These are phyloP conservation scores for Alternaria triticina DNA, from an alignment of 2,329 filamentous ascomycete species.

Conservation along the genomic window DNA sequence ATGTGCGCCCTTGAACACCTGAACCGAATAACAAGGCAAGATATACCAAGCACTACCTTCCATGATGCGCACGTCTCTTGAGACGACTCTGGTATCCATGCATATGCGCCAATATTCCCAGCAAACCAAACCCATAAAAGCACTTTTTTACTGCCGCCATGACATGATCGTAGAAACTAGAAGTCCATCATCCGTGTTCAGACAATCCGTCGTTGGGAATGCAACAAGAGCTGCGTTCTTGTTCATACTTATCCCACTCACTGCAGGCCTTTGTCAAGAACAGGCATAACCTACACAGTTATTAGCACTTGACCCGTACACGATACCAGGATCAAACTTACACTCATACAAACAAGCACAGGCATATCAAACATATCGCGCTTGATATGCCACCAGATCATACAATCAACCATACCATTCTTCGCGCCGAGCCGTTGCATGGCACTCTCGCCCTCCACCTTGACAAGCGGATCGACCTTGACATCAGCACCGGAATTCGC, in stretches of 20 bases:
- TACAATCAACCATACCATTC: slow-evolving; percentile 92
- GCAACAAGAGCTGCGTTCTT: background rate
- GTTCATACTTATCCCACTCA: background rate
- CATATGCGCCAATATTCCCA: background rate
- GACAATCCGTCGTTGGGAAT: background rate
- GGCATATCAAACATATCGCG: slow-evolving; percentile 97
- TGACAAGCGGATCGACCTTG: slow-evolving; percentile 34
- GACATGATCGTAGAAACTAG: background rate
- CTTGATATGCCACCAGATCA: slow-evolving; percentile 97
- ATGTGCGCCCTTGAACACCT: background rate
- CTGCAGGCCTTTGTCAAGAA: slow-evolving; percentile 34
- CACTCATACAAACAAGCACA: slow-evolving; percentile 98
- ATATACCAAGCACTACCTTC: background rate
- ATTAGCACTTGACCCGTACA: slow-evolving; percentile 10
- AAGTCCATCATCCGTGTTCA: background rate
- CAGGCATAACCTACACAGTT: slow-evolving; percentile 37
- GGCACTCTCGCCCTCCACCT: slow-evolving; percentile 65
- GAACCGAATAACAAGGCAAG: background rate
- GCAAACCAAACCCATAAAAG: background rate
- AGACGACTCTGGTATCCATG: background rate
- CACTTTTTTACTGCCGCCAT: slow-evolving; percentile 6
- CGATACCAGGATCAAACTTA: slow-evolving; percentile 60
- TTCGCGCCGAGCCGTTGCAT: slow-evolving; percentile 80
- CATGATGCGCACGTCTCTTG: background rate
- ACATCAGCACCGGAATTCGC: slow-evolving; percentile 25